Conservation (phyloP, 345 rosid species). For the Lepidium africanum region DNA sequence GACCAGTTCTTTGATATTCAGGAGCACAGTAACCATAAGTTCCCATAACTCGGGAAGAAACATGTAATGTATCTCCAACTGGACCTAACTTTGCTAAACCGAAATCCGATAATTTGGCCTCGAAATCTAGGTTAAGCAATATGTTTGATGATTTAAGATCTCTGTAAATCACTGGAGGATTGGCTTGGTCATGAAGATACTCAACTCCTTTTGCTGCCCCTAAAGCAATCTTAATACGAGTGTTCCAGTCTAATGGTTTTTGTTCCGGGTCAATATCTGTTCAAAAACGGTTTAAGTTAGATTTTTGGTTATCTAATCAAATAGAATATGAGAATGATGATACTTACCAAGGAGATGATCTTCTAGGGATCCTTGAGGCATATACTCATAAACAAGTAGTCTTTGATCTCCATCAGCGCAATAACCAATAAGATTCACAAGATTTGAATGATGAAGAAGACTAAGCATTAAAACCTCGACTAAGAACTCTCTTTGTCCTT, state of each 20-base stretch:
- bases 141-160: conserved; percentile 85
- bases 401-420: conserved; percentile 93
- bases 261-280: conserved; percentile 48
- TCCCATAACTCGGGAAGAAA: conserved; percentile 89
- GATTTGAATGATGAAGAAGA: conserved; percentile 81
- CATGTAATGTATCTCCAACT: conserved; percentile 51
- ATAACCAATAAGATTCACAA: conserved; percentile 84
- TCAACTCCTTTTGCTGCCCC: conserved; percentile 80
- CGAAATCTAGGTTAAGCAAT: conserved; percentile 41
- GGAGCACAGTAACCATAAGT: conserved; percentile 94
- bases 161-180: conserved; percentile 76
- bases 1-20: conserved; percentile 80
- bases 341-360: conserved; percentile 67
- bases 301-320: background rate
- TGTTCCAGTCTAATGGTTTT: conserved; percentile 57
- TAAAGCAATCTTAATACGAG: conserved; percentile 70
- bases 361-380: conserved; percentile 85
- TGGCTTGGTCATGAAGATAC: conserved; percentile 64
- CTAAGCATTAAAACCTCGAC: conserved; percentile 91
- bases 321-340: background rate
- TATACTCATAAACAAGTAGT: conserved; percentile 83
- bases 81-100: conserved; percentile 86
- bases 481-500: conserved; percentile 83
- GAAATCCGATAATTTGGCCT: conserved; percentile 67
- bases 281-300: background rate